Base-by-base conservation (phyloP, 1,284 basidiomycete genomes). In the Salmacisia buchloeana region DNA sequence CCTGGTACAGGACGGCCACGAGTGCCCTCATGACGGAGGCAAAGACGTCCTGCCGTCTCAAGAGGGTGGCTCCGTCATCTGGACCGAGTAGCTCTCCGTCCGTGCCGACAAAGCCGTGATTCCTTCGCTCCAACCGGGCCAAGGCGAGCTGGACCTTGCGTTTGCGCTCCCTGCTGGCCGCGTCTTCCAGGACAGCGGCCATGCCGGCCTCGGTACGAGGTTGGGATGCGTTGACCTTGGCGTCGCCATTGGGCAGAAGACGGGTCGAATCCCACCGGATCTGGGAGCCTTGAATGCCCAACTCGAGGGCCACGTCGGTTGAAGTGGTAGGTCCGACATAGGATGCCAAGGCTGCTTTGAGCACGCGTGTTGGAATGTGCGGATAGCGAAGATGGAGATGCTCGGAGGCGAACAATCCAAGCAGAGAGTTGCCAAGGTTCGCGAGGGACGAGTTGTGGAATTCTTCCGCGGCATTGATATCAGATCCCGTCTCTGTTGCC, bases 401-500 rank as follows among this genome's bases (percentile, higher is more conserved):
- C 82, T 99, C 94, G 0, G 90, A 83, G 3, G 91, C 90, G 72
- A 97, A 91, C 41, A 97, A 84, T 59, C 94, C 94, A 77, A 97
- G 85, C 60, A 98, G 84, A 1, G 90, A 86, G 82, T 97, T 97
- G 34, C 94, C 94, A 5, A 96, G 81, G 0, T 85, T 81, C 0
- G 89, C 84, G 3, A 97, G 85, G 56, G 89, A 85, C n/a, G 85
- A 87, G 81, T 97, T 97, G 86, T 88, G 72, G 31, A 54, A n/a
- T 3, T 70, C 60, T 4, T 67, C 61, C 2, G 52, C 3, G 4
- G 45, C 13, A 31, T 15, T 29, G 35, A 38, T 7, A 15, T 9
- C 9, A 9, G 27, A 27, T 7, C 49, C 63, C 46, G 21, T 35
- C 23, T 0, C 38, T 49, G 39, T 27, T 36, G 29, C 59, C 29